phyloP scores from a whole-genome alignment of 257 asterid species.

The Nicotiana sylvestris region DNA sequence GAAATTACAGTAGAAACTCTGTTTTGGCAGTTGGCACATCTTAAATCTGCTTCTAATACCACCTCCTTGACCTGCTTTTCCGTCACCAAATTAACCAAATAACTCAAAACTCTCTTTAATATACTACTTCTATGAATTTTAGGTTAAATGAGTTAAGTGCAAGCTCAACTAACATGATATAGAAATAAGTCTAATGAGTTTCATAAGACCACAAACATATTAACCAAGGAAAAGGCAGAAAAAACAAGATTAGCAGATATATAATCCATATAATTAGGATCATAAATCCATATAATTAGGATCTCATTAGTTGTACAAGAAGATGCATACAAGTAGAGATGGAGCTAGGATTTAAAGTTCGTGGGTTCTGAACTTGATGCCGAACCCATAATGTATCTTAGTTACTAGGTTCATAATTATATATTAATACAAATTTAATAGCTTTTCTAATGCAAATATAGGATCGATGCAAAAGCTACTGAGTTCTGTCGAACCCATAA shows the following conservation, averaged over 20 bases:
- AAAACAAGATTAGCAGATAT: background rate
- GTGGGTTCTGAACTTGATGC: no score
- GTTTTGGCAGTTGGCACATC: conserved; percentile 26
- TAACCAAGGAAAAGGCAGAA: background rate
- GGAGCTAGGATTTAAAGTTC: no score
- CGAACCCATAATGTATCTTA: no score
- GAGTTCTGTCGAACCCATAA: no score
- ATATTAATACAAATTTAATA: no score
- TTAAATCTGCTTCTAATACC: conserved; percentile 26
- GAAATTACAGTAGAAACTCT: conserved; percentile 26
- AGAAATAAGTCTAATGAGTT: background rate
- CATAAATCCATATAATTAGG: background rate
- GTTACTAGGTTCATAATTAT: no score
- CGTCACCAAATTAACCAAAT: background rate
- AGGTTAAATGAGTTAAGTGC: background rate
- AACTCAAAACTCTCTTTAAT: background rate
- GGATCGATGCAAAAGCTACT: no score
- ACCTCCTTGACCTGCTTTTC: conserved; percentile 22
- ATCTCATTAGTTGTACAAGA: background rate
- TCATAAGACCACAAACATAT: background rate
- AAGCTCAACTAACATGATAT: no score
- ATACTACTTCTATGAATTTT: background rate
- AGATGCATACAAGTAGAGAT: no score
- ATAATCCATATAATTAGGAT: background rate
- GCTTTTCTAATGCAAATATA: no score